Percentiles rank a stretch among this genome's conserved stretches.
Evolutionary conservation across 2,329 filamentous ascomycete genomes (phyloP).

Genomic region (Myriosclerotinia scirpicola): DNA sequence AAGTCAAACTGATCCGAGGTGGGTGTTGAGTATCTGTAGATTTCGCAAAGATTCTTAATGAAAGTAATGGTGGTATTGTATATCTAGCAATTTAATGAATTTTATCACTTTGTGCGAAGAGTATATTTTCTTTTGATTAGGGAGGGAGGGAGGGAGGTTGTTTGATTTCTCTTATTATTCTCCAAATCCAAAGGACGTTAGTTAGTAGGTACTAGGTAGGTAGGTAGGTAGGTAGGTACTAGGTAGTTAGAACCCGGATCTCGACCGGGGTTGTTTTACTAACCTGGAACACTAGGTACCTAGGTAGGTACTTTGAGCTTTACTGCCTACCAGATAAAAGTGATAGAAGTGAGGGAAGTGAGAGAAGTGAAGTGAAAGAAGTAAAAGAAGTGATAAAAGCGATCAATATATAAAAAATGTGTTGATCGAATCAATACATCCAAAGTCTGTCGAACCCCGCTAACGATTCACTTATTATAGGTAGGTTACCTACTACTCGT

Average conservation of each 20-base stretch:
- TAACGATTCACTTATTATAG: not conserved
- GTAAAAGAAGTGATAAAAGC: too few relatives aligned
- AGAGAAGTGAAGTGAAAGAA: too few relatives aligned
- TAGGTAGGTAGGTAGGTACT: too few relatives aligned
- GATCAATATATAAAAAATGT: too few relatives aligned
- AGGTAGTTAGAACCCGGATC: not conserved
- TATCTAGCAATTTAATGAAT: slow-evolving; percentile 1
- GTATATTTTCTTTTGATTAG: slow-evolving; percentile 14
- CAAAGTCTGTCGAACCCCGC: not conserved
- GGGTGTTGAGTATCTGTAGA: not conserved
- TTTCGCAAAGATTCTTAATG: too few relatives aligned
- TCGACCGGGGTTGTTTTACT: not conserved
- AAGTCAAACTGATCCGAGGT: not conserved
- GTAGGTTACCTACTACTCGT: too few relatives aligned
- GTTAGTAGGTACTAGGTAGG: too few relatives aligned
- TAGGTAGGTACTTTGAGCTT: not conserved
- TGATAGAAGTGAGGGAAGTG: too few relatives aligned
- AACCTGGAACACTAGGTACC: too few relatives aligned
- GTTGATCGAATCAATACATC: not conserved
- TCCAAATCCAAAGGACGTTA: not conserved
- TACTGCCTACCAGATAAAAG: not conserved
- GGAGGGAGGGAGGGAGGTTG: too few relatives aligned
- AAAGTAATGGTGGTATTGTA: not conserved
- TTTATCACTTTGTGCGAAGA: not conserved
- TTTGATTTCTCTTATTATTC: not conserved